phyloP scores from a whole-genome alignment of 163 green algal species.

The Chloroidium sp. region DNA sequence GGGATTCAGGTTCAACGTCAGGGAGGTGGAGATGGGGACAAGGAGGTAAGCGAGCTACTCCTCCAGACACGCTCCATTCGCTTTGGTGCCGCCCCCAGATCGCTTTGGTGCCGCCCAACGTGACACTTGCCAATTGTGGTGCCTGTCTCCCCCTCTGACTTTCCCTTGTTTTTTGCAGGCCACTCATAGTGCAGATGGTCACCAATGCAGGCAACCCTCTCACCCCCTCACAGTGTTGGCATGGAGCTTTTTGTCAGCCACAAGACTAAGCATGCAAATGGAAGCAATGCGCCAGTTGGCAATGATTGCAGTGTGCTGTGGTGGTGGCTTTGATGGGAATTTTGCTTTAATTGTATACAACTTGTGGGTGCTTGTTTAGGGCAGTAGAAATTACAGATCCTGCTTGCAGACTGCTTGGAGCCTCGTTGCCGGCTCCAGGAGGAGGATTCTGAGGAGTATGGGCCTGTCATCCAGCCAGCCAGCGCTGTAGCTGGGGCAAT shows the following conservation, averaged over 20 bases:
- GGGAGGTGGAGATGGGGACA: conserved; percentile 91
- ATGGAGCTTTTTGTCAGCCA: too few relatives aligned
- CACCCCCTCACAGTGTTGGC: background rate
- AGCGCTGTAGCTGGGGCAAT: conserved; percentile 75
- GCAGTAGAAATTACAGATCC: too few relatives aligned
- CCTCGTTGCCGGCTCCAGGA: conserved; percentile 79
- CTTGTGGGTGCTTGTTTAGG: too few relatives aligned
- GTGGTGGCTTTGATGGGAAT: too few relatives aligned
- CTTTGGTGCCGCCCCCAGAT: background rate
- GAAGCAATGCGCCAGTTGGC: too few relatives aligned
- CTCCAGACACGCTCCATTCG: conserved; percentile 58
- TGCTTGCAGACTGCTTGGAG: conserved; percentile 19
- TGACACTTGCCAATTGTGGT: background rate
- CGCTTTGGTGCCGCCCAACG: too few relatives aligned
- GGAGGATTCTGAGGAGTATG: conserved; percentile 61
- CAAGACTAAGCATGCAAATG: too few relatives aligned
- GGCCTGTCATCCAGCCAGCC: conserved; percentile 62
- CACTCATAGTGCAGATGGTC: conserved; percentile 70
- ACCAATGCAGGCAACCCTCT: conserved; percentile 53
- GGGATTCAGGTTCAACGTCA: conserved; percentile 82
- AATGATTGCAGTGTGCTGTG: too few relatives aligned
- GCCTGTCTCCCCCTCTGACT: background rate
- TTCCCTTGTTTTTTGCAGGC: conserved; percentile 1
- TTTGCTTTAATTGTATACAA: too few relatives aligned
- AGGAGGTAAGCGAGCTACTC: conserved; percentile 23